Evolutionary conservation across 768 basidiomycete genomes (phyloP).

Genomic region (Lanmaoa rubissima): DNA sequence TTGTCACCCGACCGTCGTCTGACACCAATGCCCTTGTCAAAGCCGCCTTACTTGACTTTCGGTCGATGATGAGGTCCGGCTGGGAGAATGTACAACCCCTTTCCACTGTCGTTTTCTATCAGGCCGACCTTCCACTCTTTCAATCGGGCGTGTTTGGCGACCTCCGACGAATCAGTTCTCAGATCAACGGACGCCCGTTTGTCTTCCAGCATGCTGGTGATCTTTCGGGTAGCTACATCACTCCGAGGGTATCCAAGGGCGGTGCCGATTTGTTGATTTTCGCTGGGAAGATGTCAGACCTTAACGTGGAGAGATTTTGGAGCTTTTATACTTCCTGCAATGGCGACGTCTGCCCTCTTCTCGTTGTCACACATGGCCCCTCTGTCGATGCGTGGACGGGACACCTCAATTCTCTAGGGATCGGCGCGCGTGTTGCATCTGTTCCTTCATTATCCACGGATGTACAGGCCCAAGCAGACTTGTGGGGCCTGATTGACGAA

Average conservation of each 20-base stretch:
- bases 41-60: slow-evolving; percentile 27
- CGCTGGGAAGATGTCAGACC: slow-evolving; percentile 7
- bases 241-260: slow-evolving; percentile 20
- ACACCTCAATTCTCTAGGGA: slow-evolving; percentile 8
- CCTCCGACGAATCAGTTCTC: slow-evolving; percentile 15
- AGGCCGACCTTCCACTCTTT: slow-evolving; percentile 15
- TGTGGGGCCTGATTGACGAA: slow-evolving; percentile 19
- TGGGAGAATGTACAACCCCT: slow-evolving; percentile 23
- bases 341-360: slow-evolving; percentile 27
- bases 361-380: slow-evolving; percentile 16
- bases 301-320: slow-evolving; percentile 9
- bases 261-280: slow-evolving; percentile 28
- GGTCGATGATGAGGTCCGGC: slow-evolving; percentile 25
- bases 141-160: slow-evolving; percentile 16
- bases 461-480: not conserved
- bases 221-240: slow-evolving; percentile 12
- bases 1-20: slow-evolving; percentile 15
- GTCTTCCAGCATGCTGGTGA: slow-evolving; percentile 22
- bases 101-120: slow-evolving; percentile 21
- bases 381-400: slow-evolving; percentile 11
- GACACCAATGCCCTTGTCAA: slow-evolving; percentile 25
- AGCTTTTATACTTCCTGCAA: slow-evolving; percentile 17
- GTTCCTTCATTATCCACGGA: not conserved
- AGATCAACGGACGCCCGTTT: slow-evolving; percentile 25
- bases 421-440: slow-evolving; percentile 13